Conservation (phyloP, 345 rosid genomes). For the Zanthoxylum bungeanum region DNA sequence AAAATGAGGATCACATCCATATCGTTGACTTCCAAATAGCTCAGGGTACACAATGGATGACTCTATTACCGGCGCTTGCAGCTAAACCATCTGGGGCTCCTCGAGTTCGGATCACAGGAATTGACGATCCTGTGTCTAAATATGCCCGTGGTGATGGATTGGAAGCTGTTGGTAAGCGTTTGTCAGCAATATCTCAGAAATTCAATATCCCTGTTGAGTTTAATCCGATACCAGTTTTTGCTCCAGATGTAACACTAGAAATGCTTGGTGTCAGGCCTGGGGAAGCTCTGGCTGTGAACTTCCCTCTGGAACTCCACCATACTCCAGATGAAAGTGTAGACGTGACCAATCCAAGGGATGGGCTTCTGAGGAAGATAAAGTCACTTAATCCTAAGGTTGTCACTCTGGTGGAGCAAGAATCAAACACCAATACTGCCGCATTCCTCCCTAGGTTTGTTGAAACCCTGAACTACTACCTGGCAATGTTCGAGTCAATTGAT, state of each 20-base stretch:
- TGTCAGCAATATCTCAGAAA: constrained; percentile 45
- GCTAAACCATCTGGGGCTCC: constrained; percentile 70
- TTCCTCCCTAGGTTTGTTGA: constrained; percentile 59
- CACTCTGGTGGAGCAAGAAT: constrained; percentile 74
- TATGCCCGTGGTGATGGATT: constrained; percentile 54
- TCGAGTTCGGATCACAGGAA: constrained; percentile 63
- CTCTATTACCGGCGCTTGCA: constrained; percentile 70
- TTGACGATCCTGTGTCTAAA: constrained; percentile 51
- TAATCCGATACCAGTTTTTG: constrained; percentile 50
- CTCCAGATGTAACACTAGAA: constrained; percentile 44
- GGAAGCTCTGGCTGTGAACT: constrained; percentile 65
- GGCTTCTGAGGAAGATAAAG: constrained; percentile 61
- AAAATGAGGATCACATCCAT: constrained; percentile 51
- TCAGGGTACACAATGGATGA: constrained; percentile 71
- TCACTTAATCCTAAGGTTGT: constrained; percentile 60
- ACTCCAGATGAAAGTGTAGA: constrained; percentile 74
- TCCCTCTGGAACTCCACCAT: constrained; percentile 71
- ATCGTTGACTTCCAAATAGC: constrained; percentile 67
- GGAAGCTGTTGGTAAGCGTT: constrained; percentile 43
- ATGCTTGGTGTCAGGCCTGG: constrained; percentile 68
- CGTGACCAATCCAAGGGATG: constrained; percentile 65
- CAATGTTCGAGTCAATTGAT: constrained; percentile 70
- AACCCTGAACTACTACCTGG: constrained; percentile 57
- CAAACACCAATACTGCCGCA: constrained; percentile 71
- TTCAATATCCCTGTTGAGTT: constrained; percentile 59